Evolutionary conservation across 2,329 filamentous ascomycete genomes (phyloP).

Genomic region (Aspergillus hortae): DNA sequence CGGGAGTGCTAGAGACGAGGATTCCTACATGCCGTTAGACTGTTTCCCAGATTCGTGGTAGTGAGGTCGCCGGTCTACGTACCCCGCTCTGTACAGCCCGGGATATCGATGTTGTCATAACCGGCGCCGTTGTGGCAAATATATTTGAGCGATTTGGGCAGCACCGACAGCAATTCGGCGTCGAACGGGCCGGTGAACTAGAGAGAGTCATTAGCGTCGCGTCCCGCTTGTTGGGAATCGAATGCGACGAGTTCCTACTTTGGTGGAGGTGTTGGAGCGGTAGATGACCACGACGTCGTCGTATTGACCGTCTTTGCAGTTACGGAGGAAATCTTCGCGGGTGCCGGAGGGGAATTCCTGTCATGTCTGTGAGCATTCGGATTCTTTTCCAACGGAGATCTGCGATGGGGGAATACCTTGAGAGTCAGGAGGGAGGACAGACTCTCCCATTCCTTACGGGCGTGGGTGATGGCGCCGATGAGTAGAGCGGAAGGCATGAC

Average conservation of each 20-base stretch:
- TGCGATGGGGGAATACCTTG: conserved; percentile 29
- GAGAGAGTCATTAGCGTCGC: background rate
- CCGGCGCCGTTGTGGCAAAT: conserved; percentile 57
- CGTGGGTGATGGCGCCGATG: conserved; percentile 43
- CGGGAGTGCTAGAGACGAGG: conserved; percentile 43
- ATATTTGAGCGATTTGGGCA: conserved; percentile 46
- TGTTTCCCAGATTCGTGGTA: background rate
- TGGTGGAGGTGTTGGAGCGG: conserved; percentile 56
- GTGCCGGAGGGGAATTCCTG: conserved; percentile 54
- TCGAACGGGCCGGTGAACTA: conserved; percentile 48
- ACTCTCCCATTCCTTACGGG: conserved; percentile 42
- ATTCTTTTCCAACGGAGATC: background rate
- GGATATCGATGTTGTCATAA: conserved; percentile 59
- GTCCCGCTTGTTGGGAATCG: background rate
- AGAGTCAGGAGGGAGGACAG: conserved; percentile 39
- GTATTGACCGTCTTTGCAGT: conserved; percentile 53
- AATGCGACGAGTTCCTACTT: conserved; percentile 22
- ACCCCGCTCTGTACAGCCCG: conserved; percentile 48
- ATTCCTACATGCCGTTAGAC: conserved; percentile 24
- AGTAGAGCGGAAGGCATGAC: conserved; percentile 41
- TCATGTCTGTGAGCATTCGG: background rate
- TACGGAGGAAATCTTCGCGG: conserved; percentile 54
- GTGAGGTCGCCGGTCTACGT: background rate
- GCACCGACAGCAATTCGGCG: conserved; percentile 42
- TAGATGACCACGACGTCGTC: conserved; percentile 56